A percentile compares a stretch with the other conserved stretches of the same genome.
Evolutionary conservation across 116 monocot species (phyloP).

Genomic region (Papilionanthe hybrid): DNA sequence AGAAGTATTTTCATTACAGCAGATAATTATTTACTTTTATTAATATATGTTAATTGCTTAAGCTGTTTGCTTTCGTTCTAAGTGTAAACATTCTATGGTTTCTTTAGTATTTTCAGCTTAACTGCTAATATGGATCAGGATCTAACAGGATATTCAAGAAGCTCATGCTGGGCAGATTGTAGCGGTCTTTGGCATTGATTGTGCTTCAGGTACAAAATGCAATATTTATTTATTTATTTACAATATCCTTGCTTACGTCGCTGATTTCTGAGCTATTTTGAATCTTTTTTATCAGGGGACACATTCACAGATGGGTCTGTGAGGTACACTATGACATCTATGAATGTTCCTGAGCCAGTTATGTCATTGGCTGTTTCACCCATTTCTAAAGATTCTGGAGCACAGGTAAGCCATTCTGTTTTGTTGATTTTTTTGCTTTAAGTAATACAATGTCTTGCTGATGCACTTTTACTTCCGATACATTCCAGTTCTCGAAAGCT

Average conservation of each 20-base stretch:
- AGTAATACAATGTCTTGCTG: not conserved
- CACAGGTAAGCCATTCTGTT: conserved; percentile 54
- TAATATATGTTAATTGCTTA: no score
- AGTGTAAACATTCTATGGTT: not conserved
- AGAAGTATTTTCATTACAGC: not conserved
- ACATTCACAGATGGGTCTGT: conserved; percentile 97
- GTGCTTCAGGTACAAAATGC: conserved; percentile 72
- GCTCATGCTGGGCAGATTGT: conserved; percentile 99
- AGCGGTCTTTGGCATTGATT: conserved; percentile 99
- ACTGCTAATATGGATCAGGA: conserved; percentile 1
- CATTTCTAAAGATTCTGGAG: conserved; percentile 94
- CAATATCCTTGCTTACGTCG: not conserved
- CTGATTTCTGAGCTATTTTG: not conserved
- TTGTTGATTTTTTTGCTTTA: not conserved
- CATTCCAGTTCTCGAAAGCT: conserved; percentile 89
- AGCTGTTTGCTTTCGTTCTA: not conserved
- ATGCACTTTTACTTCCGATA: conserved; percentile 8
- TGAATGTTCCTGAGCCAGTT: conserved; percentile 99
- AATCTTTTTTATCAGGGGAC: conserved; percentile 55
- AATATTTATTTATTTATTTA: not conserved
- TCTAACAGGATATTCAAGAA: conserved; percentile 87
- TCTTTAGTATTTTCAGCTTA: not conserved
- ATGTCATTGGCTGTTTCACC: conserved; percentile 97
- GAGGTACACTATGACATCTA: conserved; percentile 97
- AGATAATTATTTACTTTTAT: not conserved